Conservation (phyloP, 768 basidiomycete genomes). For the Lactifluus pinguis region DNA sequence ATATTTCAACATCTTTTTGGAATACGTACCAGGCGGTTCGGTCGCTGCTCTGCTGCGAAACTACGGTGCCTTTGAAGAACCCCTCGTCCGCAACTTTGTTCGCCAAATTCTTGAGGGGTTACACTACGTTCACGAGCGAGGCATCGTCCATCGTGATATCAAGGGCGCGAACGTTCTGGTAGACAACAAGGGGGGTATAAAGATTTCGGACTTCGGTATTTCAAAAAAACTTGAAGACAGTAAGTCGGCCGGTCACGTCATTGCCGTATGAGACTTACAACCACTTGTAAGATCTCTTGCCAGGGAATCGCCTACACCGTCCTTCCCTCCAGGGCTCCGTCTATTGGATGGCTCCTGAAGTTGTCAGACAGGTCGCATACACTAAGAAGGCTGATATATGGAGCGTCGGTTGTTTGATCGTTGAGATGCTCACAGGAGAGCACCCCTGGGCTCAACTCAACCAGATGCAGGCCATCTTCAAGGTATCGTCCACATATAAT, state of each 20-base stretch:
- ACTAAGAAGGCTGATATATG: constrained; percentile 93
- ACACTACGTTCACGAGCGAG: constrained; percentile 84
- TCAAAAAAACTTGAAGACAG: constrained; percentile 97
- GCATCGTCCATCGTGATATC: constrained; percentile 97
- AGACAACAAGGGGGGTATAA: constrained; percentile 95
- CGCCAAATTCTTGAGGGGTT: constrained; percentile 85
- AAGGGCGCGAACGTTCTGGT: constrained; percentile 98
- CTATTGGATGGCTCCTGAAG: constrained; percentile 99
- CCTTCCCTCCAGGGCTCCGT: constrained; percentile 96
- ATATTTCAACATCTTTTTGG: constrained; percentile 90
- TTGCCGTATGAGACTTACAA: neutral
- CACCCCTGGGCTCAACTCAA: constrained; percentile 94
- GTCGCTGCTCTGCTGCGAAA: constrained; percentile 81
- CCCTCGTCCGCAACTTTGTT: constrained; percentile 85
- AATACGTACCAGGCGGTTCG: constrained; percentile 94
- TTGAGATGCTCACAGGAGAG: constrained; percentile 95
- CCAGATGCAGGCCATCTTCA: constrained; percentile 99
- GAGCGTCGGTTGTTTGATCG: constrained; percentile 91
- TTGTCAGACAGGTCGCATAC: constrained; percentile 91
- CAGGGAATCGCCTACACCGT: constrained; percentile 68
- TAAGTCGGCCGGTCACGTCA: constrained; percentile 35
- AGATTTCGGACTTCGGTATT: constrained; percentile 95
- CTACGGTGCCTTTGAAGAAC: constrained; percentile 93
- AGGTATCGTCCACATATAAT: constrained; percentile 38
- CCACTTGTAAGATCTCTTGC: constrained; percentile 30